phyloP scores from a whole-genome alignment of 495 filamentous ascomycete species.

The Amphirosellinia nigrospora region DNA sequence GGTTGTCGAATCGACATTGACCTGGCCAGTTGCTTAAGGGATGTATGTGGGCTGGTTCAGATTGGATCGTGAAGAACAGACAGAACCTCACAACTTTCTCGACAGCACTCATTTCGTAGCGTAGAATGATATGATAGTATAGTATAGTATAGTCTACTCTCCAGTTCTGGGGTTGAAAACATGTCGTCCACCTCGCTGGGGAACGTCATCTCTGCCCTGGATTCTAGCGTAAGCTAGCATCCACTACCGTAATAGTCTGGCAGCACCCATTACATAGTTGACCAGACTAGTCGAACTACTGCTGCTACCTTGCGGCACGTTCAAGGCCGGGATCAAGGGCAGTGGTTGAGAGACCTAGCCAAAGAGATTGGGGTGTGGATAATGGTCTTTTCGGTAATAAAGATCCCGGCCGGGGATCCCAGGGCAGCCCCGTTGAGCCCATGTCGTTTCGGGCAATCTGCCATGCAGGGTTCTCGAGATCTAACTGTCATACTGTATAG shows the following conservation, averaged over 20 bases:
- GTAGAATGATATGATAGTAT: neutral
- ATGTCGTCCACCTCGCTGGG: neutral
- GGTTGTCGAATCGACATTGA: neutral
- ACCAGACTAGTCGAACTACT: slow-evolving; percentile 6
- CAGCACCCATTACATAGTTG: neutral
- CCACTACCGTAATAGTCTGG: neutral
- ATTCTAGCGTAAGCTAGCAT: neutral
- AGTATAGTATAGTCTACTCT: neutral
- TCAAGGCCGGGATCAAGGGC: slow-evolving; percentile 21
- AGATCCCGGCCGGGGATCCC: slow-evolving; percentile 16
- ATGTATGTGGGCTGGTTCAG: neutral
- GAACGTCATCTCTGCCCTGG: neutral
- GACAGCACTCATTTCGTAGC: neutral
- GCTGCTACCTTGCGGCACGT: slow-evolving; percentile 19
- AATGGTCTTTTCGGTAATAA: slow-evolving; percentile 6
- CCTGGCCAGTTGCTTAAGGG: neutral
- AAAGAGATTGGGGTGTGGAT: slow-evolving; percentile 18
- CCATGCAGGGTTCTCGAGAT: slow-evolving; percentile 26
- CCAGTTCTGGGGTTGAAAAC: neutral
- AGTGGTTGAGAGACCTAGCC: slow-evolving; percentile 5
- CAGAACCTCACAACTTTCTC: slow-evolving; percentile 3
- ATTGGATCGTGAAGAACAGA: neutral
- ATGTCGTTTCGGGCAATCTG: slow-evolving; percentile 27
- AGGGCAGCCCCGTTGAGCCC: slow-evolving; percentile 16
- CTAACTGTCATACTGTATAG: slow-evolving; percentile 1